phyloP scores from a whole-genome alignment of 768 basidiomycete species.

The Hirschioporus abietinus region DNA sequence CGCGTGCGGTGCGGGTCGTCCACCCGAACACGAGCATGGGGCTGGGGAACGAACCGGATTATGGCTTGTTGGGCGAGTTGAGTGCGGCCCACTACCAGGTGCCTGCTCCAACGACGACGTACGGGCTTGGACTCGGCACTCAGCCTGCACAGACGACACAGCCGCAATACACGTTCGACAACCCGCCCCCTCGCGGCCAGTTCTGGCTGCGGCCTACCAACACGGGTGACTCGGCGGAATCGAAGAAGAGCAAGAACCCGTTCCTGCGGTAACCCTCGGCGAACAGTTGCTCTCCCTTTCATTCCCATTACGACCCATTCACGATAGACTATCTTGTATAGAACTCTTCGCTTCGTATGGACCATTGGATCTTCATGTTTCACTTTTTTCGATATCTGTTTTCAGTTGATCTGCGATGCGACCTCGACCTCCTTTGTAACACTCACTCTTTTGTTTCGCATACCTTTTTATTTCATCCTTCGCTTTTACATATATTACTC shows the following conservation, averaged over 20 bases:
- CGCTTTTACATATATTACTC: not conserved
- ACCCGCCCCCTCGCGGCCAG: conserved; percentile 24
- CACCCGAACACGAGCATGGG: conserved; percentile 16
- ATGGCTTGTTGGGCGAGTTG: not conserved
- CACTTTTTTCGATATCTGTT: no score
- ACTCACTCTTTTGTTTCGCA: not conserved
- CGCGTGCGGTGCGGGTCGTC: conserved; percentile 4
- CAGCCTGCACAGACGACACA: no score
- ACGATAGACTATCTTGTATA: no score
- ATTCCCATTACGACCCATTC: no score
- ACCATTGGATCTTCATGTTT: no score
- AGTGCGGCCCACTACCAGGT: not conserved
- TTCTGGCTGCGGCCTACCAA: conserved; percentile 37
- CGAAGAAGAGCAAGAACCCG: conserved; percentile 36
- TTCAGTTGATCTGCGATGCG: no score
- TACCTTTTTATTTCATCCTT: not conserved
- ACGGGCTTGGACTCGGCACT: no score
- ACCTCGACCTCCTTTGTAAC: no score
- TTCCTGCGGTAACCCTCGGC: conserved; percentile 48
- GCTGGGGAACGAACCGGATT: not conserved
- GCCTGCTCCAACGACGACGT: conserved; percentile 4
- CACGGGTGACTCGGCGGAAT: conserved; percentile 35
- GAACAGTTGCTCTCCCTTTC: no score
- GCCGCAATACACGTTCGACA: no score
- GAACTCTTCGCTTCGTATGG: no score